Evolutionary conservation across 1,284 basidiomycete genomes (phyloP).

Genomic region (Naganishia cerealis): DNA sequence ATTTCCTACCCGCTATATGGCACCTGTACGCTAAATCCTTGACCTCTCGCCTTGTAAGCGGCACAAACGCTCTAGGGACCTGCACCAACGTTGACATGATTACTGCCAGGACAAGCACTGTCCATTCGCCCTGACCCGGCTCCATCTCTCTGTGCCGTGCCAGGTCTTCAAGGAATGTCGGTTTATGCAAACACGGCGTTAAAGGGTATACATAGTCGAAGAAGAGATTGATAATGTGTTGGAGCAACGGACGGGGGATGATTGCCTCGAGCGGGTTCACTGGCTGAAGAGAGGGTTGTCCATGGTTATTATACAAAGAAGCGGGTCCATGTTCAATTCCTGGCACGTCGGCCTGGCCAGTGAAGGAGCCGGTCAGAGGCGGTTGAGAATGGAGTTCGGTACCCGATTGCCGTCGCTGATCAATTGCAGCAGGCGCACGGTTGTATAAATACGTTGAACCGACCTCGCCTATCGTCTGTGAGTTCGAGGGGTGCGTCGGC

Average conservation of each 20-base stretch:
- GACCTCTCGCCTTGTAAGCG: slow-evolving; percentile 42
- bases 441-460: slow-evolving; percentile 12
- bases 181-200: slow-evolving; percentile 62
- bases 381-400: background rate
- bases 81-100: slow-evolving; percentile 74
- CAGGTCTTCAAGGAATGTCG: slow-evolving; percentile 80
- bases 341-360: background rate
- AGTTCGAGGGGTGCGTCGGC: slow-evolving; percentile 22
- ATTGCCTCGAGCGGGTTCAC: slow-evolving; percentile 46
- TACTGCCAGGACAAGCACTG: slow-evolving; percentile 79
- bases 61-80: slow-evolving; percentile 45
- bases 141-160: slow-evolving; percentile 72
- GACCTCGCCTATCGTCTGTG: slow-evolving; percentile 27
- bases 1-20: slow-evolving; percentile 28
- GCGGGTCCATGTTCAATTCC: slow-evolving; percentile 1
- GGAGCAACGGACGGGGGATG: slow-evolving; percentile 44
- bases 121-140: slow-evolving; percentile 66
- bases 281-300: background rate
- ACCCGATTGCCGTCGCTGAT: background rate
- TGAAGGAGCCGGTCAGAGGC: background rate
- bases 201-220: slow-evolving; percentile 84
- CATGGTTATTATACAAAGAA: background rate
- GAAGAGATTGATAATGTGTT: slow-evolving; percentile 70
- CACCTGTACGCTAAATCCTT: slow-evolving; percentile 40
- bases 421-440: background rate